phyloP scores from a whole-genome alignment of 1,139 yeast genomes.

The Candida tunisiensis region DNA sequence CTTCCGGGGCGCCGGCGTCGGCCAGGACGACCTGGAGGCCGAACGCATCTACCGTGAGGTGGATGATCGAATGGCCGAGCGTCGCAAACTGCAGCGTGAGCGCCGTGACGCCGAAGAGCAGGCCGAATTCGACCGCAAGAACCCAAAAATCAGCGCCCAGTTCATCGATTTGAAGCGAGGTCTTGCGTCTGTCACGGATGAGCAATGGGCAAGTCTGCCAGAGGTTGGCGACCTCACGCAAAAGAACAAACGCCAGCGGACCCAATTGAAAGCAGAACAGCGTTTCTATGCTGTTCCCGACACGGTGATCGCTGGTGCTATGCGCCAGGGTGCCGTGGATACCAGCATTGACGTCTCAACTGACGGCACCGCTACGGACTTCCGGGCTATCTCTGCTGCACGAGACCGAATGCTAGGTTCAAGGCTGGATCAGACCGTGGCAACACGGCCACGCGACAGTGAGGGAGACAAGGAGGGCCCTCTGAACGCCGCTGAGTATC shows the following conservation, averaged over 20 bases:
- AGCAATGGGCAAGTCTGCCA: conserved; percentile 72
- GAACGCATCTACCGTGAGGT: conserved; percentile 49
- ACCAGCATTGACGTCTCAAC: background rate
- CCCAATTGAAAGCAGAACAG: conserved; percentile 44
- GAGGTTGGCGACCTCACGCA: conserved; percentile 83
- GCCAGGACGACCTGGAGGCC: conserved; percentile 60
- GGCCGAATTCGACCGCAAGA: conserved; percentile 10
- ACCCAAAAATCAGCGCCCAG: conserved; percentile 23
- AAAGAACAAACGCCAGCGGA: conserved; percentile 54
- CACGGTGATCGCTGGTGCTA: background rate
- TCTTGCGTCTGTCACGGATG: conserved; percentile 39
- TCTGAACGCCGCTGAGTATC: conserved; percentile 23
- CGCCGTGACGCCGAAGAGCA: conserved; percentile 16
- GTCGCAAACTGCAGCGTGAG: conserved; percentile 21
- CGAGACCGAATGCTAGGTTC: conserved; percentile 1
- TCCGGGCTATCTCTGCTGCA: background rate
- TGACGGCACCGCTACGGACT: background rate
- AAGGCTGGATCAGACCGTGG: background rate
- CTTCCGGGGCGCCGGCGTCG: conserved; percentile 13
- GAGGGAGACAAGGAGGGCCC: too few relatives aligned
- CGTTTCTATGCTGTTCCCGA: conserved; percentile 66
- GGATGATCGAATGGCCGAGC: conserved; percentile 35
- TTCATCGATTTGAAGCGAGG: conserved; percentile 42
- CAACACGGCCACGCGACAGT: too few relatives aligned
- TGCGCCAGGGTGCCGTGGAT: background rate